Evolutionary conservation across 495 filamentous ascomycete species (phyloP).

Genomic region (Penicillium paradoxum): DNA sequence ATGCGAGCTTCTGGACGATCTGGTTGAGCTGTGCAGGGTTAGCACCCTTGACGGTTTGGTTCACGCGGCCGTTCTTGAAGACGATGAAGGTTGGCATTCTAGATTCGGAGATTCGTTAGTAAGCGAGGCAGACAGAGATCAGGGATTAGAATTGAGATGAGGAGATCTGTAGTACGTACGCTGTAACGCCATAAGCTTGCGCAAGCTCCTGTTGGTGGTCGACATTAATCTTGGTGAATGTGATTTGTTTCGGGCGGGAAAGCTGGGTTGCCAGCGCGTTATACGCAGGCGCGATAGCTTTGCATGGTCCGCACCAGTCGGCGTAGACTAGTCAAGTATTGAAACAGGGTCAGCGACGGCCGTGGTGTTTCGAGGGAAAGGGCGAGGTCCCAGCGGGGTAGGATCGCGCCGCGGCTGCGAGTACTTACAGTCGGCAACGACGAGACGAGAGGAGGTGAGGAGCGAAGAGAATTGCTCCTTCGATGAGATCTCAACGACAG

Average conservation of each 20-base stretch:
- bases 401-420: slow-evolving; percentile 5
- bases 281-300: slow-evolving; percentile 77
- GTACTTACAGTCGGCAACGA: slow-evolving; percentile 81
- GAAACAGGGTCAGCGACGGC: slow-evolving; percentile 3
- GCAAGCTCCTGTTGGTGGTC: slow-evolving; percentile 72
- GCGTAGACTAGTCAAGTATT: slow-evolving; percentile 64
- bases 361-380: slow-evolving; percentile 1
- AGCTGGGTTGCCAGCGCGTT: slow-evolving; percentile 69
- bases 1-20: slow-evolving; percentile 66
- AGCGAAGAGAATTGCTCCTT: slow-evolving; percentile 64
- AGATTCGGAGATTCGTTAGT: background rate
- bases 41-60: slow-evolving; percentile 68
- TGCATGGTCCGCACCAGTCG: slow-evolving; percentile 82
- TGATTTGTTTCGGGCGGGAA: slow-evolving; percentile 66
- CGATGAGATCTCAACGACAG: slow-evolving; percentile 66
- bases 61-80: slow-evolving; percentile 67
- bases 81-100: slow-evolving; percentile 78
- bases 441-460: slow-evolving; percentile 61
- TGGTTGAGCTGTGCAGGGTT: slow-evolving; percentile 62
- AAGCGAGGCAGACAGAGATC: background rate
- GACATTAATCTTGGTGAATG: slow-evolving; percentile 83
- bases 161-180: slow-evolving; percentile 41
- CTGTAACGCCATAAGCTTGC: slow-evolving; percentile 63
- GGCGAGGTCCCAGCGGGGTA: slow-evolving; percentile 3
- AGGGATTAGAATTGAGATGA: background rate